Evolutionary conservation across 2,329 filamentous ascomycete genomes (phyloP), one percentile per base, ranked within the genome.

Genomic region (Triangularia setosa): DNA sequence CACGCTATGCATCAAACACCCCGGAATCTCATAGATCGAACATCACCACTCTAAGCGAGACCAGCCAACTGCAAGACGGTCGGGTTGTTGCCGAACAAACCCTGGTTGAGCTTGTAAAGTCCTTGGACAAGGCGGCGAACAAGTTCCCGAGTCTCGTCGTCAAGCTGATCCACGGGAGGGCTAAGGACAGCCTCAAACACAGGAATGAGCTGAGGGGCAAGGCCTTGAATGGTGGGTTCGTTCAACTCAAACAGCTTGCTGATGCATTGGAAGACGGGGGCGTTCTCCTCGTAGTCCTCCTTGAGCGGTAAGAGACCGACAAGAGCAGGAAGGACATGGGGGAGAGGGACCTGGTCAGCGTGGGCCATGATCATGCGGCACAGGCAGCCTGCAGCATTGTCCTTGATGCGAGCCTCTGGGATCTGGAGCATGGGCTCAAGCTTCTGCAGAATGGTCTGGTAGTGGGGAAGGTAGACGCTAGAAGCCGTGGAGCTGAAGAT

Each of bases 251-350:
- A 67, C 69, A 98, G 85, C 77, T 90, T 88, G 77, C 91, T 89
- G 73, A 99, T 89, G 86, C 93, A 96, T 76, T 90, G 86, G 80
- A 90, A 99, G 65, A 98, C 88, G 8, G 95, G 93, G 72, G 92
- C 91, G 79, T 99, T 98, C 85, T 98, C 95, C 78, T 97, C 93
- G 72, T 87, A 98, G 77, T 98, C 95, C 75, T 97, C 93, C 77
- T 91, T 91, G 67, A 98, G 83, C 9, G 95, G 95, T 40, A 98
- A 85, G 27, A 93, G 84, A 66, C 86, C 85, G 63, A 96, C 85
- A 27, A 98, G 80, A 0, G 87, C 87, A 25, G 94, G 93, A 1
- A 99, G 85, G 21, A 96, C 91, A 65, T 97, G 88, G 44, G 84
- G 79, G 61, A 96, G 84, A 18, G 94, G 93, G 9, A 96, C 88